These are phyloP conservation scores for Lathyrus tuberosus DNA, from an alignment of 306 rosid genomes.

Conservation along the genomic window DNA sequence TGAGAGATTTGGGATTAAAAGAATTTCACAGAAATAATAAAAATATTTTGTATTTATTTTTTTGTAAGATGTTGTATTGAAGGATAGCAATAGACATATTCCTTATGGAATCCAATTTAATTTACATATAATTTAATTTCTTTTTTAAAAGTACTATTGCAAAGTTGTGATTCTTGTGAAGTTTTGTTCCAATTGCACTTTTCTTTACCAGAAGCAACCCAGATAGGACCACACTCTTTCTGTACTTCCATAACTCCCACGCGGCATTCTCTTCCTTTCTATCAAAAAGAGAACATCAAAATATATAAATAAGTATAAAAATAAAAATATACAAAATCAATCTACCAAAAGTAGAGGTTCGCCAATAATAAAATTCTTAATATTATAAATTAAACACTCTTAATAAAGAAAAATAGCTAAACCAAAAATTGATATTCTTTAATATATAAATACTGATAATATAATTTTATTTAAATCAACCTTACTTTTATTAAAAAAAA, in stretches of 20 bases:
- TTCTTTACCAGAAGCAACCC: neutral
- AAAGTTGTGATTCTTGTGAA: neutral
- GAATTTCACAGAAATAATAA: too few relatives aligned
- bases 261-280: neutral
- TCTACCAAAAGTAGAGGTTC: neutral
- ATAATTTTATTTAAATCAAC: too few relatives aligned
- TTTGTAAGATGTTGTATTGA: too few relatives aligned
- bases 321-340: constrained; percentile 17
- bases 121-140: neutral
- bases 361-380: neutral
- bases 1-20: too few relatives aligned
- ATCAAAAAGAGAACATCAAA: constrained; percentile 4
- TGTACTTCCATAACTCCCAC: neutral
- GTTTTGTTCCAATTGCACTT: constrained; percentile 8
- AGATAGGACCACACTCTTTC: constrained; percentile 24
- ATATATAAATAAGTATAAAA: neutral
- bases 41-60: too few relatives aligned
- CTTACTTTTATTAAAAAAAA: too few relatives aligned
- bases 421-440: too few relatives aligned
- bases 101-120: neutral
- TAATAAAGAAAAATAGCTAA: too few relatives aligned
- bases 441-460: too few relatives aligned
- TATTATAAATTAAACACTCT: too few relatives aligned
- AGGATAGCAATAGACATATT: too few relatives aligned
- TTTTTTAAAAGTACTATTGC: neutral